Evolutionary conservation across 2,329 filamentous ascomycete species (phyloP), one percentile per base, ranked within the genome.

Genomic region (Pseudogymnoascus sp.): DNA sequence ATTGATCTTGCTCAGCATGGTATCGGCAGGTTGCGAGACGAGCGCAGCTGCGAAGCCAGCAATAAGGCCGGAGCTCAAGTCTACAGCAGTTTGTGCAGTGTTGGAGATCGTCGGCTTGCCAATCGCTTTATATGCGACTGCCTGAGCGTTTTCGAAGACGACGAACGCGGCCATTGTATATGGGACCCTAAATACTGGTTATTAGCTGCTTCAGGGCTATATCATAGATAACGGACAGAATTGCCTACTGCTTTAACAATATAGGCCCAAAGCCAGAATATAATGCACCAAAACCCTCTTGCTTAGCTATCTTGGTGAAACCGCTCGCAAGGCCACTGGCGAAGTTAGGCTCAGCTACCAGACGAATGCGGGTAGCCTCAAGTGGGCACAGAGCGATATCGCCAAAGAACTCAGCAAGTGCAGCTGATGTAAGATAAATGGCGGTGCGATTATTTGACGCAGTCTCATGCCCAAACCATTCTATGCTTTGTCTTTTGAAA

Each of bases 121-220:
- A 75, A 89, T 78, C 62, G 74, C 68, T 71, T 79, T 77, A 84
- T 87, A 93, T 80, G 90, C 77, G 70, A 82, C 73, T 81, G 95
- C 90, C 72, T 86, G 81, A 71, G 91, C 89, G 84, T 93, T 93
- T 81, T 96, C 91, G 84, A 86, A 95, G 73, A 93, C 91, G 78
- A 93, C 91, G 81, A 96, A 96, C 83, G 96, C 96, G 84, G 91
- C 83, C 88, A 95, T 93, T 78, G 91, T 96, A 83, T 96, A 96
- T 69, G 91, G 91, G 72, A 96, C 87, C 83, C 88, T 91, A 69
- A 3, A 60, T 8, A 42, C 67, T 7, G 31, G 67, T 74, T 62
- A 74, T 69, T 51, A 31, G 36, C 54, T 60, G 54, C 18, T 21
- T 34, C 36, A 4, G 0, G 14, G 11, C n/a, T n/a, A 31, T 59